A percentile compares a stretch with the other conserved stretches of the same genome.
phyloP scores from a whole-genome alignment of 805 yeast species.

The Zygotorulaspora florentina region DNA sequence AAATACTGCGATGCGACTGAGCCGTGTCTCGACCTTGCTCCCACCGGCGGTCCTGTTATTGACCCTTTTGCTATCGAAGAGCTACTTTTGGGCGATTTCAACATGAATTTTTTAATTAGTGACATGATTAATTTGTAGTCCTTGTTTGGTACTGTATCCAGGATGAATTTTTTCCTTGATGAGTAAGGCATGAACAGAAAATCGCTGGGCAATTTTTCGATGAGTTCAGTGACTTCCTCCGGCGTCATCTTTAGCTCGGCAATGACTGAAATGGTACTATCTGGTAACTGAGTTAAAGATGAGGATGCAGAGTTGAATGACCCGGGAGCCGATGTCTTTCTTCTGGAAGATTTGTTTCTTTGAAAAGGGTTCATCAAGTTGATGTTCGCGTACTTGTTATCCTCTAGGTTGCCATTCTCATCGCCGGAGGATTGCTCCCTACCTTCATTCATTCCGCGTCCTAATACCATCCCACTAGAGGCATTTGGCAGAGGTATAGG shows the following conservation, averaged over 20 bases:
- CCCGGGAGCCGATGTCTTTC: slow-evolving; percentile 12
- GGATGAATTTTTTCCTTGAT: slow-evolving; percentile 46
- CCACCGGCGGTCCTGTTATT: slow-evolving; percentile 5
- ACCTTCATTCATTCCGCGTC: background rate
- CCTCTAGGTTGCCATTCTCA: background rate
- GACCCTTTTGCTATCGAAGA: slow-evolving; percentile 15
- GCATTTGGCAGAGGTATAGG: slow-evolving; percentile 38
- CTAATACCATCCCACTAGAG: slow-evolving; percentile 1
- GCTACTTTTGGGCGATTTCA: slow-evolving; percentile 27
- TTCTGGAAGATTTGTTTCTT: slow-evolving; percentile 5
- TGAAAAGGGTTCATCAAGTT: slow-evolving; percentile 2
- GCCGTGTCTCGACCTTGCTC: slow-evolving; percentile 25
- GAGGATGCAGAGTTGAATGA: slow-evolving; percentile 20
- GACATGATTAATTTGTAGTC: slow-evolving; percentile 35
- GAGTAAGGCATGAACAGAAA: slow-evolving; percentile 57
- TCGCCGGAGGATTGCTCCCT: background rate
- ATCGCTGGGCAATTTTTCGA: slow-evolving; percentile 44
- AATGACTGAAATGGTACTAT: slow-evolving; percentile 13
- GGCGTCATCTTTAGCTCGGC: slow-evolving; percentile 20
- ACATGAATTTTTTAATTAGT: slow-evolving; percentile 26
- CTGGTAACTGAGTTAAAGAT: slow-evolving; percentile 16
- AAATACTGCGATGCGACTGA: slow-evolving; percentile 35
- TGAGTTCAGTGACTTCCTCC: slow-evolving; percentile 32
- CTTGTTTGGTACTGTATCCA: slow-evolving; percentile 36
- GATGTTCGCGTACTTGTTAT: background rate